Evolutionary conservation across 1,284 basidiomycete species (phyloP), one percentile per base, ranked within the genome.

Genomic region (Waitea zeae): DNA sequence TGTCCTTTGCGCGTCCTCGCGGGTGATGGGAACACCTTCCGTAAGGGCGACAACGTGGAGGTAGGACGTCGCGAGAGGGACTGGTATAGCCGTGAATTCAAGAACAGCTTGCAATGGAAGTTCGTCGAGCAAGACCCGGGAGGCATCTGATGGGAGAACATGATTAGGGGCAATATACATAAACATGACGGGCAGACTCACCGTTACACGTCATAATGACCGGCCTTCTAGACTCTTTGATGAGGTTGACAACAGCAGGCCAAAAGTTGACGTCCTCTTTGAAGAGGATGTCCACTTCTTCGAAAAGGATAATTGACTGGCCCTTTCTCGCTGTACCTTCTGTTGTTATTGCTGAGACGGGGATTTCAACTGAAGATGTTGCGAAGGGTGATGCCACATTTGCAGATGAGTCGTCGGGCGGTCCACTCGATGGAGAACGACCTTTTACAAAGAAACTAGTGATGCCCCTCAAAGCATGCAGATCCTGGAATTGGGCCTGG

Each of bases 211-310:
- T 95, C 54, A 89, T 67, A 30, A 96, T 68, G 30, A 96, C 78
- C 1, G 92, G 90, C 37, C 90, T 61, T 44, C 70, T 71, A 43
- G 83, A 87, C 18, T 81, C 70, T 39, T 69, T 72, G 47, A 93
- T 87, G 37, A 96, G 66, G 35, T 70, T 64, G 2, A 81, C 61
- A 27, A 95, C 67, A 4, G 83, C 72, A 2, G 77, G 64, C 95
- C 95, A 99, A 54, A 98, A 98, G 28, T 80, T 84, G 28, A 61
- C 62, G 51, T 97, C 93, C 35, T 92, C 87, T 42, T 76, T 78
- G 57, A 78, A 98, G 28, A 97, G 58, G 26, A 97, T 70, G 52
- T 99, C 95, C 5, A 87, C 93, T 51, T 98, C 95, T 53, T 99
- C 95, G n/a, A 99, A 59, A 20, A 99, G 61, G 44, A 98, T 84